phyloP scores from a whole-genome alignment of 2,329 filamentous ascomycete genomes.

The Aspergillus spinulosporus region DNA sequence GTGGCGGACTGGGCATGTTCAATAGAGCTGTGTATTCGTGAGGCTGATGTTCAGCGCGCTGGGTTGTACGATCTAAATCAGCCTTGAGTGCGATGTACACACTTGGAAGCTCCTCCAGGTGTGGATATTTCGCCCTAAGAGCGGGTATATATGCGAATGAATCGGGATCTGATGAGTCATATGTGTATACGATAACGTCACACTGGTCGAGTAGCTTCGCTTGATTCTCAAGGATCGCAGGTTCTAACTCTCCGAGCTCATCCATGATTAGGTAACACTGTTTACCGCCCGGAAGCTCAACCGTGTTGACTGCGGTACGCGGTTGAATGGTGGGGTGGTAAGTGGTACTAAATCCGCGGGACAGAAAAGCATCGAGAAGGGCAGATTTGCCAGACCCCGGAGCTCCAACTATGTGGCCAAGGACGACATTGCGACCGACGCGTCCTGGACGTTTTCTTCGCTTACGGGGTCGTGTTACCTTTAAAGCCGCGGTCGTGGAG shows the following conservation, averaged over 20 bases:
- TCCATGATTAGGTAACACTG: conserved; percentile 96
- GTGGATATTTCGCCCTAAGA: conserved; percentile 73
- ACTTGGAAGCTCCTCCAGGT: conserved; percentile 83
- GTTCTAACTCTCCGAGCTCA: conserved; percentile 90
- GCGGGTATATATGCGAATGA: conserved; percentile 90
- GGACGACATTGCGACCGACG: conserved; percentile 90
- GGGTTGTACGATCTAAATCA: conserved; percentile 94
- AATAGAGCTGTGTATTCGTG: conserved; percentile 84
- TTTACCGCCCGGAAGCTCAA: conserved; percentile 91
- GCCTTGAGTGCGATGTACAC: conserved; percentile 94
- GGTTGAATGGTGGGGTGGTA: conserved; percentile 96
- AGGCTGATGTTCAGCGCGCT: conserved; percentile 84
- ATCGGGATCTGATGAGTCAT: conserved; percentile 95
- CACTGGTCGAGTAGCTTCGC: conserved; percentile 81
- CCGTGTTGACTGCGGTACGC: conserved; percentile 89
- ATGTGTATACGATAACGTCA: conserved; percentile 91
- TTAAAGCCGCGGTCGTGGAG: conserved; percentile 78
- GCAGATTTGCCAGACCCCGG: conserved; percentile 87
- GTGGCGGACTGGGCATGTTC: conserved; percentile 78
- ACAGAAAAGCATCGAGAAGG: conserved; percentile 86
- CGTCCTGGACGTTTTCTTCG: conserved; percentile 76
- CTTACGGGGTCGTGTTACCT: conserved; percentile 89
- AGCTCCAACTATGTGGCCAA: conserved; percentile 88
- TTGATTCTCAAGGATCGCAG: conserved; percentile 88
- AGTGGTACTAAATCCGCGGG: conserved; percentile 76